Evolutionary conservation across 2,329 filamentous ascomycete genomes (phyloP).

Genomic region (Orbilia ellipsospora): DNA sequence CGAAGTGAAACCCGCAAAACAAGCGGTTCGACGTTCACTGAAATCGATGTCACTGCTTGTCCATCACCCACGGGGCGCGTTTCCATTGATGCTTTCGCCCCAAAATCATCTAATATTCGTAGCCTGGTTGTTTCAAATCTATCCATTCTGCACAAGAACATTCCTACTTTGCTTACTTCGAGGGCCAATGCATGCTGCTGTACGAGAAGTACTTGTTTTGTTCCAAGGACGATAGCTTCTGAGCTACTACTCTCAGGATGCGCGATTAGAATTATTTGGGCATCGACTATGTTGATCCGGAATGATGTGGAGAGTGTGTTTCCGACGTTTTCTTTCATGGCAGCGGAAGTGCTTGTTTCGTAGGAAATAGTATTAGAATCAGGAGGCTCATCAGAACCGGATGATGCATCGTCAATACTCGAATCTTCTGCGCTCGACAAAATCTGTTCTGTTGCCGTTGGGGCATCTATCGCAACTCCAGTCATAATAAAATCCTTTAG

Average conservation of each 20-base stretch:
- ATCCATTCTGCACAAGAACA: slow-evolving; percentile 99
- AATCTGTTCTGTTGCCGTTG: slow-evolving; percentile 55
- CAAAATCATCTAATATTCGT: slow-evolving; percentile 96
- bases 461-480: slow-evolving; percentile 73
- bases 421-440: slow-evolving; percentile 67
- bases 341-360: background rate
- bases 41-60: slow-evolving; percentile 77
- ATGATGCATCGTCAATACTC: slow-evolving; percentile 65
- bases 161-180: slow-evolving; percentile 92
- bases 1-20: slow-evolving; percentile 89
- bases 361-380: slow-evolving; percentile 6
- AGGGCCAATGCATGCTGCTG: slow-evolving; percentile 94
- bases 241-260: slow-evolving; percentile 90
- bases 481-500: slow-evolving; percentile 83
- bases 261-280: slow-evolving; percentile 94
- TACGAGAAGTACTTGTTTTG: slow-evolving; percentile 90
- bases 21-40: slow-evolving; percentile 88
- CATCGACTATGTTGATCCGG: slow-evolving; percentile 92
- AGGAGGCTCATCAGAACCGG: slow-evolving; percentile 20
- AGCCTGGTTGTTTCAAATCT: slow-evolving; percentile 90
- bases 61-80: slow-evolving; percentile 71
- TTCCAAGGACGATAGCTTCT: slow-evolving; percentile 93
- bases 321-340: background rate
- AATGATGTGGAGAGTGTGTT: slow-evolving; percentile 80
- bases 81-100: slow-evolving; percentile 88